Base-by-base conservation (phyloP, 2,329 filamentous ascomycete genomes). In the Penicillium sp. region DNA sequence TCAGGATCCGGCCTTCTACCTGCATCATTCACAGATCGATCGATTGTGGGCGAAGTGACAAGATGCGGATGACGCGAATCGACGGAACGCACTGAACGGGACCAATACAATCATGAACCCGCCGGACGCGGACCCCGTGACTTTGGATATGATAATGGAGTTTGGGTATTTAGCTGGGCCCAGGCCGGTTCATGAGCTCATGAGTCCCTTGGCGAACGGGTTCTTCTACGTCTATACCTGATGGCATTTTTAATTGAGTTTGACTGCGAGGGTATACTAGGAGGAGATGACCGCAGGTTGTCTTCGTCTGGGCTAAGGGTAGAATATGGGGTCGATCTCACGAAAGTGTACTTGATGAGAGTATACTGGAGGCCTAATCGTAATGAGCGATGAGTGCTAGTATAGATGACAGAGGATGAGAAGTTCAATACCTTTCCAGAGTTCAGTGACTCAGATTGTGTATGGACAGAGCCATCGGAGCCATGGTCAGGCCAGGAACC, bases 11-110 rank as follows among this genome's bases (percentile, higher is more conserved):
- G 64, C 59, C 5, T 78, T 78, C 58, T 76, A 68, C 53, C 60
- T 77, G 13, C 75, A 77, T 54, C 75, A 78, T 52, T 66, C 66
- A 0, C 69, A 70, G 61, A 71, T 78, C 24, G 76, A 78, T 54
- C 67, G 74, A 7, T 53, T 69, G 5, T 79, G 68, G 64, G 73
- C 69, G 66, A 72, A 69, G 2, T 79, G 76, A 76, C 75, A 78
- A 31, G 46, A 28, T 1, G 25, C 6, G 15, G 55, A 58, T 24
- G 51, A 49, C 18, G 9, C 8, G n/a, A 46, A 35, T 39, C 54
- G 50, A 23, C 49, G 55, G 20, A 44, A 52, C 23, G 58, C 57
- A 12, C 25, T 62, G 0, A 58, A 61, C 33, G 58, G 57, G 6
- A 62, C 58, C 13, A 49, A 41, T 39, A 38, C 18, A 1, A 51